Percentiles rank a stretch among this genome's conserved stretches.
phyloP scores from a whole-genome alignment of 805 yeast species.

The Pichia manshurica region DNA sequence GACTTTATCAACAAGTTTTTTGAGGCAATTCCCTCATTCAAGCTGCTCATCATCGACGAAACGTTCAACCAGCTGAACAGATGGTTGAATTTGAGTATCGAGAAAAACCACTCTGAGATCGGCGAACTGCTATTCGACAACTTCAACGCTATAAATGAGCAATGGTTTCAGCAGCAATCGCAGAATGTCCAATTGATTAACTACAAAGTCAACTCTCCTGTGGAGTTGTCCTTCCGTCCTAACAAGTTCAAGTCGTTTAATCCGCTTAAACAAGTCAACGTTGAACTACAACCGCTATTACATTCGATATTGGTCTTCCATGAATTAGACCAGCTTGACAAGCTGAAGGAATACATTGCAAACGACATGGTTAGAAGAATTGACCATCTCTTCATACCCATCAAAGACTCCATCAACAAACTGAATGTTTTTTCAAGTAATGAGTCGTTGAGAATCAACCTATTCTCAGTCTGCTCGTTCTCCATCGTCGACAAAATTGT shows the following conservation, averaged over 20 bases:
- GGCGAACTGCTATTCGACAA: conserved; percentile 55
- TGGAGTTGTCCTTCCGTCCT: conserved; percentile 70
- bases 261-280: conserved; percentile 43
- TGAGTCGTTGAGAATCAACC: conserved; percentile 47
- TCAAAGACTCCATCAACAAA: conserved; percentile 35
- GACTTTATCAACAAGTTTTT: conserved; percentile 71
- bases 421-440: conserved; percentile 30
- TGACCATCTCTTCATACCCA: conserved; percentile 62
- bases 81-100: conserved; percentile 58
- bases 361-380: conserved; percentile 69
- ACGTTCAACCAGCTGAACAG: conserved; percentile 59
- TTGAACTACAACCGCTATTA: conserved; percentile 67
- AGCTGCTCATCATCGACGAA: conserved; percentile 67
- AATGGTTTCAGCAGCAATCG: conserved; percentile 50
- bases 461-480: conserved; percentile 66
- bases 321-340: conserved; percentile 60
- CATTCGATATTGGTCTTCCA: conserved; percentile 81
- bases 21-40: conserved; percentile 70
- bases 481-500: conserved; percentile 70
- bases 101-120: conserved; percentile 50
- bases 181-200: conserved; percentile 40
- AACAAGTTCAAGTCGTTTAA: conserved; percentile 36
- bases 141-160: conserved; percentile 48
- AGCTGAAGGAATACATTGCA: conserved; percentile 55
- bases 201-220: conserved; percentile 78